Evolutionary conservation across 2,329 filamentous ascomycete species (phyloP), one percentile per base, ranked within the genome.

Genomic region (Ampelomyces quisqualis): DNA sequence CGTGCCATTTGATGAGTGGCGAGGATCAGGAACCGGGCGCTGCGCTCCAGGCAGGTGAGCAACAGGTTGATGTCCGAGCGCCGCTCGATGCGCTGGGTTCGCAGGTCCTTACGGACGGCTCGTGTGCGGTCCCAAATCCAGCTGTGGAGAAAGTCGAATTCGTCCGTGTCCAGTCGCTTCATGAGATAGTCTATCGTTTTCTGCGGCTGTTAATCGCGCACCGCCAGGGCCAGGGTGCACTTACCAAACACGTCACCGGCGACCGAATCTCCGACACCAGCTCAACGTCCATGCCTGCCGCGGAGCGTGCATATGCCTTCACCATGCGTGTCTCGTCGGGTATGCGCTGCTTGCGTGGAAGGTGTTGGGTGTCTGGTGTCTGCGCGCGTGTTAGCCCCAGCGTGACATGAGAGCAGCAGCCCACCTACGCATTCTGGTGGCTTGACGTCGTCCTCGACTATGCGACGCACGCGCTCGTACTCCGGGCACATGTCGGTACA

Each of bases 111-210:
- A 27, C 81, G 76, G 43, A 85, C 77, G 4, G 79, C 80, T 32
- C 81, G 74, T 22, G 80, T 83, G 13, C 81, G 74, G 57, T 84
- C 81, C 81, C 81, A 85, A 18, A 84, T 74, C 60, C 83, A 85
- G 45, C 77, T 76, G 54, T 84, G 78, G 9, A 82, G 73, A n/a
- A 55, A 59, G 17, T 57, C 49, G 24, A 66, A 57, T 13, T 77
- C 71, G 19, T 78, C 74, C 27, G 70, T 71, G 40, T 84, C 65
- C 7, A 84, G 39, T 67, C 70, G 64, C 24, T 68, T 45, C 42
- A 73, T 67, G 11, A 76, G 62, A 43, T 73, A 73, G 28, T 71
- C 64, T 51, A 71, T 63, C 2, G 73, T 73, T 58, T 63, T 62
- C 62, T 70, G 44, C n/a, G 32, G 9, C 4, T 34, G 49, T 49